Evolutionary conservation across 495 filamentous ascomycete genomes (phyloP).

Genomic region (Penicillium malachiteum): DNA sequence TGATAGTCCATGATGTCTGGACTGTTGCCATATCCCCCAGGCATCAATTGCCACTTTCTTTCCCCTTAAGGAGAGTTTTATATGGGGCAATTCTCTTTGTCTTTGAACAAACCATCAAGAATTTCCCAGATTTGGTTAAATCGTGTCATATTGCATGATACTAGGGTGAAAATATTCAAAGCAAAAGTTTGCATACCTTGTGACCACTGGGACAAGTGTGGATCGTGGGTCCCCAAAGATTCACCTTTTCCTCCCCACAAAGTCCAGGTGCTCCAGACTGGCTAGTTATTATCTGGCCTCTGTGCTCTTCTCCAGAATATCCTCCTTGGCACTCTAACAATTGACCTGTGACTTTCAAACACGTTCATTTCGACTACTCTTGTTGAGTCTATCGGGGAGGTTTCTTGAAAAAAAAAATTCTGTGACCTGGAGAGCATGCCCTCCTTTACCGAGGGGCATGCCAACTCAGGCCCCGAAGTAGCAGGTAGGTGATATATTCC

Average conservation of each 20-base stretch:
- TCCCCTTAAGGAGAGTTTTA: neutral
- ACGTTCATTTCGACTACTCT: neutral
- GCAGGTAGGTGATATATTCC: conserved; percentile 34
- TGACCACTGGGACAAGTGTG: conserved; percentile 23
- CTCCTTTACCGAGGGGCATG: conserved; percentile 33
- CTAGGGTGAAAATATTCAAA: too few species aligned
- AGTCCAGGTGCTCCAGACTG: conserved; percentile 3
- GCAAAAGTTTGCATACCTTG: conserved; percentile 7
- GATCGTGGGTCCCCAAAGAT: conserved; percentile 12
- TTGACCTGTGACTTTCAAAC: conserved; percentile 9
- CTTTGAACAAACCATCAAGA: too few species aligned
- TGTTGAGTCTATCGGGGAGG: neutral
- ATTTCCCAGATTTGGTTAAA: too few species aligned
- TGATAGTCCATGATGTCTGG: too few species aligned
- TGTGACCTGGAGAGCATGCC: conserved; percentile 25
- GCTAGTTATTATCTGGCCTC: neutral
- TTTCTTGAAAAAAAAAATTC: too few species aligned
- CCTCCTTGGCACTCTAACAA: too few species aligned
- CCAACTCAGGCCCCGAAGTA: conserved; percentile 25
- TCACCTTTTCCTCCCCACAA: conserved; percentile 16
- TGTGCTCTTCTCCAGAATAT: too few species aligned
- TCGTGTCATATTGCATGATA: too few species aligned
- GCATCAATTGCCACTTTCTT: conserved; percentile 26
- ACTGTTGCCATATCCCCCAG: conserved; percentile 25
- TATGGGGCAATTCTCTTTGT: neutral